These are phyloP conservation scores for Saccharomyces jurei DNA, from an alignment of 805 yeast genomes.

Conservation along the genomic window DNA sequence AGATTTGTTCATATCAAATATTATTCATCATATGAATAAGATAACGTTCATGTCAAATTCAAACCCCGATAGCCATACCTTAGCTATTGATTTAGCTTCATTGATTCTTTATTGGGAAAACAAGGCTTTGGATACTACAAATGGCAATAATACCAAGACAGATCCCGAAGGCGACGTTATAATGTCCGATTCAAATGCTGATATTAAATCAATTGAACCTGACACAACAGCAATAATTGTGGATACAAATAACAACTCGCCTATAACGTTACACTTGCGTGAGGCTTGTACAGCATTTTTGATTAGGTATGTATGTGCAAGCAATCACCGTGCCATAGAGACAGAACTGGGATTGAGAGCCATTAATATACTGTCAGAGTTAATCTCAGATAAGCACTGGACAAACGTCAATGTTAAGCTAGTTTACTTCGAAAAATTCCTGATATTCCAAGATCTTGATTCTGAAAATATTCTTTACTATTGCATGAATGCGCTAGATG, in stretches of 20 bases:
- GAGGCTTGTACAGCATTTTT: conserved; percentile 88
- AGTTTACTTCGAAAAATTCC: conserved; percentile 78
- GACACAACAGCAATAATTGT: conserved; percentile 30
- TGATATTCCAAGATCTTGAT: conserved; percentile 67
- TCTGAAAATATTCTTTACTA: conserved; percentile 64
- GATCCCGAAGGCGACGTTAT: conserved; percentile 24
- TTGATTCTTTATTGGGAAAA: conserved; percentile 80
- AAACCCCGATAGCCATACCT: conserved; percentile 67
- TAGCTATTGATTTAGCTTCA: conserved; percentile 87
- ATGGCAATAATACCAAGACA: conserved; percentile 2
- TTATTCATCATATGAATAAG: conserved; percentile 88
- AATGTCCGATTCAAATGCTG: conserved; percentile 12
- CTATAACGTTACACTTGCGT: conserved; percentile 67
- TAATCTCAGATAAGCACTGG: conserved; percentile 73
- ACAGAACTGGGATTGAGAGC: conserved; percentile 77
- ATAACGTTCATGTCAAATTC: conserved; percentile 71
- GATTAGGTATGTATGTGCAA: conserved; percentile 79
- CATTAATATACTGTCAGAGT: conserved; percentile 61
- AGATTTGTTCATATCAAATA: conserved; percentile 81
- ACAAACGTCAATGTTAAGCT: conserved; percentile 81
- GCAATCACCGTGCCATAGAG: conserved; percentile 78
- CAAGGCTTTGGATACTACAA: conserved; percentile 30
- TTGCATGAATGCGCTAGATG: conserved; percentile 86
- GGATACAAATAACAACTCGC: not conserved
- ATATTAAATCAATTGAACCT: not conserved